phyloP scores from a whole-genome alignment of 768 basidiomycete genomes.

The Pisolithus albus region DNA sequence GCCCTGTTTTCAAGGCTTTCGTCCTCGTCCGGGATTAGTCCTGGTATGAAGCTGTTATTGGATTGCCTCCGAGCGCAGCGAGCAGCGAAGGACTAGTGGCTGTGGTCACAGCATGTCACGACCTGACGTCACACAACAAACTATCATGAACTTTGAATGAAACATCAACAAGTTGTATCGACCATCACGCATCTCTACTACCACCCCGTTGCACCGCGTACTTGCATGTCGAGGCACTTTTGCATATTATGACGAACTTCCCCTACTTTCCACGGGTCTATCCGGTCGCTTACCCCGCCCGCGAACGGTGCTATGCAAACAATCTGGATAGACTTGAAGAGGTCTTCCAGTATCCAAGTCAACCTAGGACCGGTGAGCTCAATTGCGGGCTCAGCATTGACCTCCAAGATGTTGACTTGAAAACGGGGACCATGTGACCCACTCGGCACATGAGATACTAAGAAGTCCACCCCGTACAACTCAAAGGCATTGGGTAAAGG shows the following conservation, averaged over 20 bases:
- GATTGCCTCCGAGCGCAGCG: too few species aligned
- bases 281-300: conserved; percentile 1
- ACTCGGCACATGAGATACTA: conserved; percentile 47
- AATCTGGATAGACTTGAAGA: conserved; percentile 66
- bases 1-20: too few species aligned
- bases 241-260: conserved; percentile 47
- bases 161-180: neutral
- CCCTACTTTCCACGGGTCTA: conserved; percentile 42
- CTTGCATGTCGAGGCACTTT: conserved; percentile 59
- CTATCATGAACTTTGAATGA: neutral
- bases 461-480: conserved; percentile 89
- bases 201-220: conserved; percentile 28
- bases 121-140: too few species aligned
- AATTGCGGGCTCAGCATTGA: conserved; percentile 95
- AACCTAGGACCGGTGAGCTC: conserved; percentile 84
- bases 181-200: neutral
- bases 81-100: too few species aligned
- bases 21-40: too few species aligned
- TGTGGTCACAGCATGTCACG: too few species aligned
- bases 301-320: conserved; percentile 65
- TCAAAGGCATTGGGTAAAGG: conserved; percentile 89
- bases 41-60: too few species aligned
- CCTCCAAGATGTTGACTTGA: conserved; percentile 74
- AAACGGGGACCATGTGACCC: conserved; percentile 23
- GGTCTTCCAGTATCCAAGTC: conserved; percentile 70